phyloP scores from a whole-genome alignment of 352 stramenopile genomes.

The Pilasporangium apinafurcum region DNA sequence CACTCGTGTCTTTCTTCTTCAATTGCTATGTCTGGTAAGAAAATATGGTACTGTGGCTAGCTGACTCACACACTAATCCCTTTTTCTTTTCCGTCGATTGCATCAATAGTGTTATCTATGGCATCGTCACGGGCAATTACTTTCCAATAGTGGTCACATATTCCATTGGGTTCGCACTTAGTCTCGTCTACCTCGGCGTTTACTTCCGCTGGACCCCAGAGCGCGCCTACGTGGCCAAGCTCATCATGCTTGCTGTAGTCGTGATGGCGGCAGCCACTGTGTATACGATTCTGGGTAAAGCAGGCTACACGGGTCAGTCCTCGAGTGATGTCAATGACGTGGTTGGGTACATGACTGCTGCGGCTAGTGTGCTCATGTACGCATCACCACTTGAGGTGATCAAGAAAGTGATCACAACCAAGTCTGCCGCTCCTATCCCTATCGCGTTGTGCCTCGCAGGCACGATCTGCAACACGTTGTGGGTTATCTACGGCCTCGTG shows the following conservation, averaged over 20 bases:
- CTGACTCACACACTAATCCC: no score
- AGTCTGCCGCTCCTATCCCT: constrained; percentile 20
- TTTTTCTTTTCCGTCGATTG: no score
- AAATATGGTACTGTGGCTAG: no score
- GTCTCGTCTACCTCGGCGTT: constrained; percentile 14
- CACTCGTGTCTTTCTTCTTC: constrained; percentile 27
- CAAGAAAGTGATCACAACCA: constrained; percentile 15
- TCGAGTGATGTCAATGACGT: neutral
- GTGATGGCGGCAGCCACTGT: neutral
- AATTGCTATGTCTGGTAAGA: constrained; percentile 28
- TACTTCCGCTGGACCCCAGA: constrained; percentile 9
- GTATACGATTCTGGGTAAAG: constrained; percentile 8
- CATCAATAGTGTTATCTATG: constrained; percentile 7
- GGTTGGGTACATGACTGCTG: neutral
- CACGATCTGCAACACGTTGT: constrained; percentile 17
- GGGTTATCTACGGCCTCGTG: constrained; percentile 7
- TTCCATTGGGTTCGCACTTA: constrained; percentile 15
- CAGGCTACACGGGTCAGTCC: neutral
- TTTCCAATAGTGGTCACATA: constrained; percentile 28
- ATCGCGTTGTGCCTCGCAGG: constrained; percentile 21
- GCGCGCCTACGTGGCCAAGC: constrained; percentile 1
- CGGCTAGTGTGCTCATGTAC: neutral
- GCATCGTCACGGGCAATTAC: constrained; percentile 6
- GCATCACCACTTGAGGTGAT: constrained; percentile 1
- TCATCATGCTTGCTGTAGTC: neutral